Conservation (phyloP, 345 rosid genomes). For the Toxicodendron radicans region DNA sequence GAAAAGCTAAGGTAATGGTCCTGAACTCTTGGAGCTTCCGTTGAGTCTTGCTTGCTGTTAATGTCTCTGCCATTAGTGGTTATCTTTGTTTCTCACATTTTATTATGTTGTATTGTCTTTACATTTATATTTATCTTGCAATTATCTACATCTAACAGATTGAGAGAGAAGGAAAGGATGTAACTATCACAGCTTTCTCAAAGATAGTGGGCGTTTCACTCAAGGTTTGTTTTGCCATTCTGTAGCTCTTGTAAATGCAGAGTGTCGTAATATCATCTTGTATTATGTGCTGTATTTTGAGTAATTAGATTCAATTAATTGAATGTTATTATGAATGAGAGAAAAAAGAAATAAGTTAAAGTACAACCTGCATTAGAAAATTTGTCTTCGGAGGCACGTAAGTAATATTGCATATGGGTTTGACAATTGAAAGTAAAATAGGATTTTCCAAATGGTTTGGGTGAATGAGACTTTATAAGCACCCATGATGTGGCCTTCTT, state of each 20-base stretch:
- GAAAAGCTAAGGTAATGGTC: conserved; percentile 80
- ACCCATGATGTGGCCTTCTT: background rate
- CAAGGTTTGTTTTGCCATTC: conserved; percentile 50
- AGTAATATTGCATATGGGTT: background rate
- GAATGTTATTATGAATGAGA: too few species aligned
- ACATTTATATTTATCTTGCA: background rate
- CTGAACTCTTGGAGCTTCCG: background rate
- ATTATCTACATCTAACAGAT: conserved; percentile 45
- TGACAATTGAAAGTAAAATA: background rate
- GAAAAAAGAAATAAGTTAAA: too few species aligned
- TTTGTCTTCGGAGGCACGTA: background rate
- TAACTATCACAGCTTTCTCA: conserved; percentile 77
- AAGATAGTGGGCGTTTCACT: conserved; percentile 87
- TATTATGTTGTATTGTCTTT: background rate
- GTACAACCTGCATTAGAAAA: background rate
- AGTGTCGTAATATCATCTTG: background rate
- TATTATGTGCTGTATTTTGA: background rate
- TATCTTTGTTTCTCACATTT: background rate
- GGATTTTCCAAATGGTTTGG: background rate
- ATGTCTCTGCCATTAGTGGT: conserved; percentile 11
- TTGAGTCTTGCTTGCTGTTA: conserved; percentile 5
- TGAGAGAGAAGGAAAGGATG: conserved; percentile 91
- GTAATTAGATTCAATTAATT: background rate
- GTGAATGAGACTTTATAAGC: background rate
- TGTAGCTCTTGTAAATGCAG: background rate